Evolutionary conservation across 805 yeast genomes (phyloP), one percentile per base, ranked within the genome.

Genomic region (Wickerhamomyces queroliae): DNA sequence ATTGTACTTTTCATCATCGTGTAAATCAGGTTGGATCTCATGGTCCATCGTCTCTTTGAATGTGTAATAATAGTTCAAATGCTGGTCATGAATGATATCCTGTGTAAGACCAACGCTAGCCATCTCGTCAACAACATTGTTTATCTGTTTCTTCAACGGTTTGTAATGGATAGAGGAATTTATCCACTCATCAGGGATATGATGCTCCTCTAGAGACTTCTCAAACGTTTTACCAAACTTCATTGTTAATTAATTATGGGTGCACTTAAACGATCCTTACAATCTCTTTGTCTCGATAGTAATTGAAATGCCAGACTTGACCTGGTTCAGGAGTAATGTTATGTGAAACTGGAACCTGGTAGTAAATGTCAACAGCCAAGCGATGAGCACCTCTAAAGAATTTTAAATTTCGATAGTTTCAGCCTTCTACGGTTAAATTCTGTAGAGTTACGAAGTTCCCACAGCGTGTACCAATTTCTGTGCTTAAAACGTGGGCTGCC

Each of bases 211-310:
- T 19, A 84, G 66, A 2, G 78, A 72, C 49, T 80, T 76, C 52
- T 83, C 83, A 41, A 80, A 73, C 6, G 74, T 71, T 55, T 83
- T 84, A 5, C 87, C 90, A 55, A 84, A 83, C 69, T 83, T 84
- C 91, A 84, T 84, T 6, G 16, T 28, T 9, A n/a, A 22, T 27
- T n/a, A 15, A 22, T 33, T 12, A n/a, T 22, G 21, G 10, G 26
- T 24, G 26, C 13, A 11, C 27, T 25, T 8, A 15, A 12, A 25
- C 15, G 11, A 5, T 25, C 5, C 4, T 25, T 5, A 25, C n/a
- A 5, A 12, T 12, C 15, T 23, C 26, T 23, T n/a, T n/a, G n/a
- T n/a, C n/a, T n/a, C n/a, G n/a, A n/a, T n/a, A n/a, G n/a, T n/a
- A n/a, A n/a, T n/a, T n/a, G n/a, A n/a, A n/a, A n/a, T n/a, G n/a